Evolutionary conservation across 139 green algal genomes (phyloP), one percentile per base, ranked within the genome.

Genomic region (Nannochloris sp.): DNA sequence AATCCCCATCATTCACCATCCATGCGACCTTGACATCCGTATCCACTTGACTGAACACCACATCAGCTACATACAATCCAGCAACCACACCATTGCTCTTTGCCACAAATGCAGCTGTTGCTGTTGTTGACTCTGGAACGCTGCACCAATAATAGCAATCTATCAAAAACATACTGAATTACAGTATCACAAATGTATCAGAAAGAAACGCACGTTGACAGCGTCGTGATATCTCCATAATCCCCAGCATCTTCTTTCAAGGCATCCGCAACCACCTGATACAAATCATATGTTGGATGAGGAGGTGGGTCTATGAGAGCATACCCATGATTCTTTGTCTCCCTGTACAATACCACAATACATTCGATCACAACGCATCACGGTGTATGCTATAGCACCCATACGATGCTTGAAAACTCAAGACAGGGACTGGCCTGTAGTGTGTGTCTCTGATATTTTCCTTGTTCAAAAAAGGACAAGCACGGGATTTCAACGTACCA

Each of bases 21-120:
- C 83, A 90, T 1, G 10, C 12, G 16, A 94, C 82, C 55, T 81
- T 30, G 3, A 97, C 60, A 2, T 67, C 29, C 0, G 85, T 77
- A 69, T 97, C 92, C 12, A 97, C 88, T 3, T 72, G 40, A 2
- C 56, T 59, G 63, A 96, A 91, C 14, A 97, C 85, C 20, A 73
- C 46, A 28, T 95, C 76, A 17, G 83, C 92, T 9, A 98, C 81
- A 14, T 77, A 82, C 1, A 92, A 55, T 1, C 93, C 94, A 25
- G 93, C 93, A 29, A 98, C 59, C 9, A 93, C 76, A 4, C 94
- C 94, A 12, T 85, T 67, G 6, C 78, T 85, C 70, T 99, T 98
- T 8, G 92, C 87, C 17, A 97, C 64, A 61, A 99, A 97, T 8
- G 75, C 85, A 8, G 83, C 94, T 2, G 63, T 69, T 10, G 86